These are phyloP conservation scores for Cryptosporidium ubiquitum DNA, from an alignment of 169 alveolate species.

Conservation along the genomic window DNA sequence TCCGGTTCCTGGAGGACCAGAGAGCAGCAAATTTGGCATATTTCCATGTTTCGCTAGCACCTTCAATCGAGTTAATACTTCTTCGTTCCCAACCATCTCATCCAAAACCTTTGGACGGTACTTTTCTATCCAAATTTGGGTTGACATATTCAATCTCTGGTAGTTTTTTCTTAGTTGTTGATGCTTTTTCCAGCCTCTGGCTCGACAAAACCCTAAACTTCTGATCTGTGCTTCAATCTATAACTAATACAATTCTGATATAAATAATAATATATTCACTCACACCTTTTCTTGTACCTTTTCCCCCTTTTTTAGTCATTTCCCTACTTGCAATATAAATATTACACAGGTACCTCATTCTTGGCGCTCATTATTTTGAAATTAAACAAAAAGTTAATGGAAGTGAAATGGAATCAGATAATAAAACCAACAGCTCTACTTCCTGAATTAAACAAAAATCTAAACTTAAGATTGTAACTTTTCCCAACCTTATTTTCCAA, in stretches of 20 bases:
- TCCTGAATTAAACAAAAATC: no score
- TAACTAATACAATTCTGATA: background rate
- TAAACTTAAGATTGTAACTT: no score
- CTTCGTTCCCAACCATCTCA: constrained; percentile 96
- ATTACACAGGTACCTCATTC: background rate
- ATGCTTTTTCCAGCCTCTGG: background rate
- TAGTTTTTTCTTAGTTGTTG: background rate
- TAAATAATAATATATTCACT: background rate
- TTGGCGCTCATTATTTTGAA: background rate
- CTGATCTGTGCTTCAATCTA: no score
- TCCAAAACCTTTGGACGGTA: constrained; percentile 95
- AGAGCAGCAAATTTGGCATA: constrained; percentile 96
- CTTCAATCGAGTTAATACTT: constrained; percentile 91
- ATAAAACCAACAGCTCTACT: no score
- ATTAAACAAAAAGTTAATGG: background rate
- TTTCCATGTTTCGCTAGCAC: constrained; percentile 95
- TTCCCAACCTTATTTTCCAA: no score
- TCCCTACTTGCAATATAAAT: background rate
- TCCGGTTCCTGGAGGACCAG: constrained; percentile 99
- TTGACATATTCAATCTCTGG: constrained; percentile 40
- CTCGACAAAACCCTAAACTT: background rate
- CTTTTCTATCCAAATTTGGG: constrained; percentile 94
- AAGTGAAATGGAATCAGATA: background rate
- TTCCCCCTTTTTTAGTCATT: background rate
- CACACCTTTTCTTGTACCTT: background rate